Base-by-base conservation (phyloP, 2,329 filamentous ascomycete genomes). In the Gliomastix tumulicola region DNA sequence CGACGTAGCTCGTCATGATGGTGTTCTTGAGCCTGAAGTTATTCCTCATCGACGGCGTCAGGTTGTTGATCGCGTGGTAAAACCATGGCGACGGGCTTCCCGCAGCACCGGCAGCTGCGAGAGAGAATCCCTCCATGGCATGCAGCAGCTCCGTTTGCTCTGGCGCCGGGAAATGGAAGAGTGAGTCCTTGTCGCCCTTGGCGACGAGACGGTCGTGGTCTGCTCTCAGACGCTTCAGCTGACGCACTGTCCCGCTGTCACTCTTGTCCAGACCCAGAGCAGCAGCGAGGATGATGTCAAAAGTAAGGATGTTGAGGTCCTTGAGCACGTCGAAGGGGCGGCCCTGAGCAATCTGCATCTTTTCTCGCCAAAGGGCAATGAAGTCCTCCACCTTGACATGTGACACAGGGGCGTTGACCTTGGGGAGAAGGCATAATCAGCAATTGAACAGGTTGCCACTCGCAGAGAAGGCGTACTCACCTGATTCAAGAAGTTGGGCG, bases 401-500 rank as follows among this genome's bases (percentile, higher is more conserved):
- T 9, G 31, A n/a, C 7, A 8, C 18, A 12, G 31, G 31, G 18
- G 16, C 31, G 7, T n/a, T 17, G 8, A 32, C 19, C 31, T 32
- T 10, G 15, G 19, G 7, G 6, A 6, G n/a, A 6, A 8, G 31
- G 22, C 22, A 25, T 25, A 25, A 25, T 9, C n/a, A n/a, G n/a
- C n/a, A n/a, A 25, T 25, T 25, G 22, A 25, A 25, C 22, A 9
- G 22, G 22, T 9, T n/a, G 19, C 8, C 8, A 17, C 16, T 8
- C 8, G 16, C 8, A 17, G 11, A 12, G 9, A 12, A 31, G 30
- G 9, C 9, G 30, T 12, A 17, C 30, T 31, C 13, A 32, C 31
- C 38, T 49, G 41, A 30, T 57, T 45, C 16, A 63, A 41, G 34
- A 65, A 63, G 8, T 35, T 46, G 0, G 58, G 54, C 3, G 57